Base-by-base conservation (phyloP, 768 basidiomycete genomes). In the Nevesoporus exiguus region DNA sequence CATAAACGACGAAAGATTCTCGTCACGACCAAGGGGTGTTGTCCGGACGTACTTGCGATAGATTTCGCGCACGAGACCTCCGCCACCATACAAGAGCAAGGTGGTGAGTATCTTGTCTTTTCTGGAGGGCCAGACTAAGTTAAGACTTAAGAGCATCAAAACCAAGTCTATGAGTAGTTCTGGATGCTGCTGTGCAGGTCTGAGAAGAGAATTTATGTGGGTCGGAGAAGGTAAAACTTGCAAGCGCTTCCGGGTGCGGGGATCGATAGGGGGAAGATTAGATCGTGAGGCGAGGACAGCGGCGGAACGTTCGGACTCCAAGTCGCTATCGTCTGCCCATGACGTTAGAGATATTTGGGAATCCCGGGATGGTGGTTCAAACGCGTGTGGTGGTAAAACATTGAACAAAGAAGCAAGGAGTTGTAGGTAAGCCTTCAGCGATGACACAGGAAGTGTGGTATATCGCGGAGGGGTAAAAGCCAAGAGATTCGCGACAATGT, bases 401-500 rank as follows among this genome's bases (percentile, higher is more conserved):
- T 78, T 77, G 62, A 90, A 65, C 7, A 89, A 65, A 0, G 65
- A 60, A 3, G 80, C 71, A 19, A 81, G 74, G 29, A 90, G 74
- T 8, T 70, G 68, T 19, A 90, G 71, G 56, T 88, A 89, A 7
- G 76, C 70, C 19, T 65, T 68, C 15, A 90, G 65, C 3, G 82
- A 73, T 0, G 73, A 54, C 3, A 72, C 58, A 0, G 77, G 69
- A 13, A 89, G 71, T 7, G 68, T 67, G 10, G 76, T 58, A 64
- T 91, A 87, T 40, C 85, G 78, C 2, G 86, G 81, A 1, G 82
- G 73, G 11, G 77, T 76, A 65, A 94, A 86, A 25, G 82, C 76
- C 49, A 81, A 69, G 13, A 91, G 69, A 62, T 92, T 95, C 1
- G 90, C 86, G 7, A 90, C 62, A 5, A 94, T 77, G 62, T 93